These are phyloP conservation scores for Dipodascopsis uninucleata DNA, from an alignment of 805 yeast species.

Conservation along the genomic window DNA sequence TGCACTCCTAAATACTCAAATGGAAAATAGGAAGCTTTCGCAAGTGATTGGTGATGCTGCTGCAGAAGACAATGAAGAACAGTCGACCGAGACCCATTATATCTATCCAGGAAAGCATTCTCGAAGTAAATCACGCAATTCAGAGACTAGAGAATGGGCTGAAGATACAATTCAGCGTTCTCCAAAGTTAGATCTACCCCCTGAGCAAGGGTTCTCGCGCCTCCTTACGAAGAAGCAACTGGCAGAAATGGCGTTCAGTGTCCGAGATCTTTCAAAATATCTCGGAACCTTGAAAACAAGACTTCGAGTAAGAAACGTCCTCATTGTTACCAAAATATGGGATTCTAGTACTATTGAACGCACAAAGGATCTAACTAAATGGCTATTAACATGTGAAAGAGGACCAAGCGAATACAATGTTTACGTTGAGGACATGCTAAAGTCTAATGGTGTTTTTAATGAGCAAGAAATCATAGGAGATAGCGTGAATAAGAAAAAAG, in stretches of 20 bases:
- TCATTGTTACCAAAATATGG: slow-evolving; percentile 83
- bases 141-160: neutral
- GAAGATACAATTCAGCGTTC: neutral
- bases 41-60: neutral
- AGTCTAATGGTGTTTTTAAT: slow-evolving; percentile 59
- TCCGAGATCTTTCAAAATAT: slow-evolving; percentile 34
- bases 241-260: slow-evolving; percentile 34
- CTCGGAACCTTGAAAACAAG: slow-evolving; percentile 42
- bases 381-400: slow-evolving; percentile 48
- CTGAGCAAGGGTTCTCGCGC: slow-evolving; percentile 16
- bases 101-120: slow-evolving; percentile 3
- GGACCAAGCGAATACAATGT: slow-evolving; percentile 44
- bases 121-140: neutral
- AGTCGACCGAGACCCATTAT: slow-evolving; percentile 2
- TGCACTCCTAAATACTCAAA: slow-evolving; percentile 21
- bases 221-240: slow-evolving; percentile 31
- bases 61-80: neutral
- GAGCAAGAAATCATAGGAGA: slow-evolving; percentile 43
- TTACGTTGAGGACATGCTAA: slow-evolving; percentile 69
- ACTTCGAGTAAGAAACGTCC: slow-evolving; percentile 61
- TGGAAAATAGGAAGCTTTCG: slow-evolving; percentile 18
- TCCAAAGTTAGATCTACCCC: slow-evolving; percentile 1
- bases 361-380: slow-evolving; percentile 74
- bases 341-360: slow-evolving; percentile 71
- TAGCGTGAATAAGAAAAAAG: slow-evolving; percentile 46